Evolutionary conservation across 805 yeast genomes (phyloP), one percentile per base, ranked within the genome.

Genomic region (Candida adriatica): DNA sequence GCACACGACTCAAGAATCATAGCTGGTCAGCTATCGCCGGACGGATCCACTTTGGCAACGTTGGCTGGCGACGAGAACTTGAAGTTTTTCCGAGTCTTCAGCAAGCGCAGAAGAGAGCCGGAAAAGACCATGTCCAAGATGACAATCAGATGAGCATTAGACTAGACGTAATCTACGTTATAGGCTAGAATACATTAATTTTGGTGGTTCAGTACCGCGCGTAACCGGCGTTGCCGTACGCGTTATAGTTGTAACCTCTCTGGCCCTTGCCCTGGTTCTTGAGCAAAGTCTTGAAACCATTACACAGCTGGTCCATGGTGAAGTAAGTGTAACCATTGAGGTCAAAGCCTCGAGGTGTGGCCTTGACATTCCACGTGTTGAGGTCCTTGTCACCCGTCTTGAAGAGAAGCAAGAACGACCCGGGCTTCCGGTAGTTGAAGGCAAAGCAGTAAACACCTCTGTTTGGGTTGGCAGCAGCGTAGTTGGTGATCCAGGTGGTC

Each of bases 31-130:
- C 54, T 92, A 31, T 82, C 95, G 16, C 96, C 96, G 4, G 96
- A 92, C 58, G 84, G 82, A 11, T 73, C 84, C 31, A 84, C 94
- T 0, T 61, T 92, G 34, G 97, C 95, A 1, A 92, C 98, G 0
- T 87, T 88, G 27, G 94, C 96, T 3, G 94, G 95, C 9, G 97
- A 92, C 58, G 98, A 92, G 55, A 90, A 87, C 59, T 68, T 92
- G 51, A 90, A 92, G 60, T 92, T 92, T 60, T 92, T 94, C 88
- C 80, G 84, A 43, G 67, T 92, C 15, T 90, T 87, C 57, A 96
- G 90, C 48, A 33, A 56, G 41, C 53, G 59, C 44, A 57, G 64
- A 43, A 50, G 56, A 49, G 52, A 51, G 41, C 51, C 59, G 21
- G 69, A 68, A 16, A 70, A 69, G 44, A 66, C 64, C 27, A 67